Evolutionary conservation across 2,329 filamentous ascomycete species (phyloP), one percentile per base, ranked within the genome.

Genomic region (Exophiala lecanii-corni): DNA sequence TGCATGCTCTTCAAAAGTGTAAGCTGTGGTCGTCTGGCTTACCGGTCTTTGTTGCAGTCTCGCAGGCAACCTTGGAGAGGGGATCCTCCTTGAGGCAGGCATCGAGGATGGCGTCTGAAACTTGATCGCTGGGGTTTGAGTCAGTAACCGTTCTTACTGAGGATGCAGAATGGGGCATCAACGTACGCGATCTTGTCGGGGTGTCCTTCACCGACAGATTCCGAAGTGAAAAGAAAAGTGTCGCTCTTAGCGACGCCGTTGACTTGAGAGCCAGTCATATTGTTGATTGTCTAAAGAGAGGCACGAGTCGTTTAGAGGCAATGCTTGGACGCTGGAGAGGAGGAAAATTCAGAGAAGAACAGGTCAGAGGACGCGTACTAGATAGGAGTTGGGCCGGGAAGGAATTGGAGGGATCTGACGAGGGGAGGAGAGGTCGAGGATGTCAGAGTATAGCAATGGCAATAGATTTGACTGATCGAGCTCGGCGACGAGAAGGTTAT

Each of bases 1-100:
- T 18, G 25, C 23, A 13, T n/a, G 17, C 10, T 13, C 7, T 6
- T 34, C 9, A 28, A n/a, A 16, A 5, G n/a, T 12, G 17, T 7
- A 32, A 32, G 5, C 5, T 5, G 30, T 32, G 30, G 6, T 15
- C 9, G 7, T 41, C 16, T 28, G 52, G 57, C 62, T 46, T 86
- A 71, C 92, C 92, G 59, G 92, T 98, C 86, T 98, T 98, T 76
- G 92, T 95, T 63, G 92, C 92, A 58, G 91, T 96, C 79, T 98
- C 92, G 73, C 92, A 98, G 68, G 92, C 92, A 60, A 97, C 85
- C 80, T 97, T 98, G 77, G 92, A 97, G 65, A 96, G 81, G 57
- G 91, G 91, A 69, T 98, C 92, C 72, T 92, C 85, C 53, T 77
- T 76, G 64, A 98, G 77, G 76, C 92, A 97, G 74, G 92, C 92